Evolutionary conservation across 331 rosid genomes (phyloP).

Genomic region (Erythrophleum ivorense): DNA sequence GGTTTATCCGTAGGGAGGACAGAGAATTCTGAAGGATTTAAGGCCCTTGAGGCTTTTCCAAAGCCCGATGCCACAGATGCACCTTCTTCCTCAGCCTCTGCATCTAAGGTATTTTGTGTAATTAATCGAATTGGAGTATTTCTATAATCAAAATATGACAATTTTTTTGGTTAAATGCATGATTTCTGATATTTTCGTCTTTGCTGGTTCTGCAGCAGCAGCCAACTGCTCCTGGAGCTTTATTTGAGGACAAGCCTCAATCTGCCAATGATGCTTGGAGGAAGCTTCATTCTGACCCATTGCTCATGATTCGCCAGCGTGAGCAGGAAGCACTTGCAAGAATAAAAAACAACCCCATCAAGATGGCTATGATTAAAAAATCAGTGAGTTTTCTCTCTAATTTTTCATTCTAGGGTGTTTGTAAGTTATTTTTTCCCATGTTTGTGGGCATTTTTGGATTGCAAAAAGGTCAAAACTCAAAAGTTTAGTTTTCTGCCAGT

Average conservation of each 20-base stretch:
- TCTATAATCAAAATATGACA: neutral
- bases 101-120: slow-evolving; percentile 40
- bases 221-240: slow-evolving; percentile 69
- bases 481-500: neutral
- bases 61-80: slow-evolving; percentile 52
- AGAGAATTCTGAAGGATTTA: slow-evolving; percentile 70
- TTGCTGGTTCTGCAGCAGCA: slow-evolving; percentile 42
- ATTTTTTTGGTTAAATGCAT: neutral
- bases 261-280: slow-evolving; percentile 96
- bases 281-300: slow-evolving; percentile 89
- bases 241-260: slow-evolving; percentile 88
- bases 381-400: slow-evolving; percentile 57
- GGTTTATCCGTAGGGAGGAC: slow-evolving; percentile 81
- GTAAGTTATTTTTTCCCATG: neutral
- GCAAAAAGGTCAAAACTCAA: neutral
- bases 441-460: neutral
- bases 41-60: slow-evolving; percentile 73
- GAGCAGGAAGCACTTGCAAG: slow-evolving; percentile 86
- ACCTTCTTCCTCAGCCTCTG: slow-evolving; percentile 44
- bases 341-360: slow-evolving; percentile 84
- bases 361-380: slow-evolving; percentile 90
- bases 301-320: slow-evolving; percentile 93
- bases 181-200: neutral
- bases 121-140: neutral
- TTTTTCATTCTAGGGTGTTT: neutral